Evolutionary conservation across 805 yeast species (phyloP), one percentile per base, ranked within the genome.

Genomic region (Priceomyces fermenticarens): DNA sequence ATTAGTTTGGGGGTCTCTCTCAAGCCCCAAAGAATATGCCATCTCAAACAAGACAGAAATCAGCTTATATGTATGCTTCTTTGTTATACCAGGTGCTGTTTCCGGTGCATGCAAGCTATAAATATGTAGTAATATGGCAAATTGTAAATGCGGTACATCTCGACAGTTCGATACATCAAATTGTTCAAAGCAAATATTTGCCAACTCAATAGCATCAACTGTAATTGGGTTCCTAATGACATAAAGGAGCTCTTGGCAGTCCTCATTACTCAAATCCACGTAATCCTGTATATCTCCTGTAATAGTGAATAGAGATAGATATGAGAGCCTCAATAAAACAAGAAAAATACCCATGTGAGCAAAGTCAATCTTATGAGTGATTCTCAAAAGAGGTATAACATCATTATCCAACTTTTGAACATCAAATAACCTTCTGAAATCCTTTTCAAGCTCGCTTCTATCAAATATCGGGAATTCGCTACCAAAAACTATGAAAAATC

Each of bases 11-110:
- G 86, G 85, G 47, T 81, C 86, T 50, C 86, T 67, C 52, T 81
- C 81, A 15, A 81, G 50, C 0, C 86, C 87, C 43, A 80, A 71
- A 29, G 81, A 71, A 38, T 76, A 67, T 0, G 80, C 84, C 80
- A 81, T 76, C 49, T 80, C 84, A 13, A 78, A 60, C 26, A 79
- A 63, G 60, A 77, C 68, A 1, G 81, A 77, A 8, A 72, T 53
- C 39, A 73, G 67, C 10, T 78, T 71, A 48, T 75, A 79, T 2
- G 78, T 71, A 32, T 74, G 76, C 27, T 78, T 81, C 41, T 78
- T 82, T 48, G 76, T 82, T 3, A 65, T 62, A 1, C 72, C 65
- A 47, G 74, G 78, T 17, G 79, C 80, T 48, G 73, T 75, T 36
- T 68, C 74, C 0, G 78, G 78, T 1, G 75, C 57, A 30, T 51